Percentiles rank a stretch among this genome's conserved stretches.
These are phyloP conservation scores for Stygiomarasmius scandens DNA, from an alignment of 1,284 basidiomycete genomes.

Conservation along the genomic window DNA sequence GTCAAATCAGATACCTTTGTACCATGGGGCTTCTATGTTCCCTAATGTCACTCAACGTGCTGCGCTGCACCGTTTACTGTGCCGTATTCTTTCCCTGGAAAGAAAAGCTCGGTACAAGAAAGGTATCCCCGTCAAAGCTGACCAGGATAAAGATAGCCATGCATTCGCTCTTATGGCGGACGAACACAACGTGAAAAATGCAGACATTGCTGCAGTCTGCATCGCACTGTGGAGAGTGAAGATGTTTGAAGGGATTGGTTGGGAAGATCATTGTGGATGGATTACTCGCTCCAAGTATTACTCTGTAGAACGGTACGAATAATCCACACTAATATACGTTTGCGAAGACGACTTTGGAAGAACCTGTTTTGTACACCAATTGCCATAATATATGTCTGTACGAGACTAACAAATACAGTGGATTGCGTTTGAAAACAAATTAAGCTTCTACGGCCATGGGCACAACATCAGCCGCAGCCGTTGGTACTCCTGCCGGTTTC, in stretches of 20 bases:
- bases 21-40: constrained; percentile 66
- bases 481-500: constrained; percentile 27
- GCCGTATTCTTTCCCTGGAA: constrained; percentile 52
- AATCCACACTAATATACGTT: not conserved
- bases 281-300: constrained; percentile 13
- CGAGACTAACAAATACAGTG: constrained; percentile 3
- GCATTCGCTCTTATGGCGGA: constrained; percentile 68
- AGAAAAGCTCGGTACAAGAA: constrained; percentile 25
- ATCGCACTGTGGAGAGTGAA: constrained; percentile 75
- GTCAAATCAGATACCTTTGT: constrained; percentile 56
- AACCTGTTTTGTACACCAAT: not conserved
- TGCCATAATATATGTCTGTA: not conserved
- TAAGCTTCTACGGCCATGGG: constrained; percentile 74
- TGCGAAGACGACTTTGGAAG: too few species aligned
- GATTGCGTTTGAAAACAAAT: constrained; percentile 21
- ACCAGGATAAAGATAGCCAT: constrained; percentile 44
- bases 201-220: constrained; percentile 62
- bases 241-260: constrained; percentile 66
- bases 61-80: constrained; percentile 51
- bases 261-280: constrained; percentile 27
- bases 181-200: constrained; percentile 46
- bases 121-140: not conserved
- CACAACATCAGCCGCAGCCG: constrained; percentile 39
- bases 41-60: constrained; percentile 61
- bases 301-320: constrained; percentile 1